Evolutionary conservation across 2,329 filamentous ascomycete species (phyloP), one percentile per base, ranked within the genome.

Genomic region (Fusarium domesticum): DNA sequence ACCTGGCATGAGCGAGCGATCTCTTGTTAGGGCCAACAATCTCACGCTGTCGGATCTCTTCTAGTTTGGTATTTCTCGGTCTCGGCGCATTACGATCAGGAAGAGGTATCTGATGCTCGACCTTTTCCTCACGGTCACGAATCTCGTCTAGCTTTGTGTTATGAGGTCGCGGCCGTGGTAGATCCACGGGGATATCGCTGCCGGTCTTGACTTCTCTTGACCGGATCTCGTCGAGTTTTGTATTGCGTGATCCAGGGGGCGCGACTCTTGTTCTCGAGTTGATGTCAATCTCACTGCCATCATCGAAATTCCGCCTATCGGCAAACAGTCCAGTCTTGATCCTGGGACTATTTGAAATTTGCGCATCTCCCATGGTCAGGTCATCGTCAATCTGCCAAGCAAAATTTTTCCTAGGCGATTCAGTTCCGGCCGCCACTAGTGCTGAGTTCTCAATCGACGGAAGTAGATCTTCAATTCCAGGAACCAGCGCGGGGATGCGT

Each of bases 361-460:
- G 76, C 31, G 81, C 47, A 45, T 81, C 77, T 33, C 72, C 70
- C 10, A 72, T 77, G 1, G 78, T 81, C 51, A 82, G 80, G 42
- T 82, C 78, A 5, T 73, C 71, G 25, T 81, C 78, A 6, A 79
- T 61, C 43, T 80, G 66, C 78, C 77, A 82, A 6, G 71, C 73
- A 44, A 73, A 77, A 52, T 71, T 75, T 60, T 76, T 78, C 39
- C 74, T 71, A 0, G 77, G 76, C 0, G 74, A 75, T 6, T 52
- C 42, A 37, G 48, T 43, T 37, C 42, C 42, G 11, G 28, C 31
- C 1, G 15, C 43, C 37, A 41, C 44, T 11, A 46, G 34, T 5
- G 43, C 36, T 11, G 43, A 8, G 16, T 39, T n/a, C 34, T 70
- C 70, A 28, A 66, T 51, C 5, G 68, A 69, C 3, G 61, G 62